A percentile compares a stretch with the other conserved stretches of the same genome.
Conservation (phyloP, 2,329 filamentous ascomycete species). For the Penicillium vulpinum region DNA sequence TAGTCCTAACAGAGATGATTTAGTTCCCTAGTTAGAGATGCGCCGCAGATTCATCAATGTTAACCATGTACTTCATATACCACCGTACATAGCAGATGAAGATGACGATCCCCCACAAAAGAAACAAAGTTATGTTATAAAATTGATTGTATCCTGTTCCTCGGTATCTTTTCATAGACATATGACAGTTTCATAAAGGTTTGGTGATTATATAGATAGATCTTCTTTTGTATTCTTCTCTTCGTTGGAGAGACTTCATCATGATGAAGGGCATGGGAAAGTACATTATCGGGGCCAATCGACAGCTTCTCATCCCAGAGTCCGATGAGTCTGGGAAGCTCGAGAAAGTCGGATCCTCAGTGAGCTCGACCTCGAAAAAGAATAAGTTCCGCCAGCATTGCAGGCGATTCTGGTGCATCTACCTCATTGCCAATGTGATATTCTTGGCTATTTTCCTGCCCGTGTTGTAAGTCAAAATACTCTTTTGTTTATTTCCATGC, state of each 20-base stretch:
- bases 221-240: background rate
- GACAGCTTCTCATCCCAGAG: constrained; percentile 14
- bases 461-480: constrained; percentile 42
- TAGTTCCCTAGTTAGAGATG: background rate
- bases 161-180: constrained; percentile 1
- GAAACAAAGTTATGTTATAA: background rate
- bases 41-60: background rate
- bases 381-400: constrained; percentile 47
- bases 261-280: constrained; percentile 7
- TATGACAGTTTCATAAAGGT: background rate
- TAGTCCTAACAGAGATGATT: background rate
- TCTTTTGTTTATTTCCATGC: background rate
- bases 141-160: background rate
- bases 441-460: constrained; percentile 50
- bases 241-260: background rate
- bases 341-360: constrained; percentile 14
- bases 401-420: constrained; percentile 48
- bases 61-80: background rate
- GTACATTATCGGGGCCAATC: constrained; percentile 15
- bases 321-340: constrained; percentile 8
- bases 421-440: constrained; percentile 44
- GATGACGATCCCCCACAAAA: constrained; percentile 2
- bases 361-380: constrained; percentile 9
- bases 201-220: constrained; percentile 1
- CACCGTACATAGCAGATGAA: background rate